Base-by-base conservation (phyloP, 768 basidiomycete genomes). In the Phallus indusiatus region DNA sequence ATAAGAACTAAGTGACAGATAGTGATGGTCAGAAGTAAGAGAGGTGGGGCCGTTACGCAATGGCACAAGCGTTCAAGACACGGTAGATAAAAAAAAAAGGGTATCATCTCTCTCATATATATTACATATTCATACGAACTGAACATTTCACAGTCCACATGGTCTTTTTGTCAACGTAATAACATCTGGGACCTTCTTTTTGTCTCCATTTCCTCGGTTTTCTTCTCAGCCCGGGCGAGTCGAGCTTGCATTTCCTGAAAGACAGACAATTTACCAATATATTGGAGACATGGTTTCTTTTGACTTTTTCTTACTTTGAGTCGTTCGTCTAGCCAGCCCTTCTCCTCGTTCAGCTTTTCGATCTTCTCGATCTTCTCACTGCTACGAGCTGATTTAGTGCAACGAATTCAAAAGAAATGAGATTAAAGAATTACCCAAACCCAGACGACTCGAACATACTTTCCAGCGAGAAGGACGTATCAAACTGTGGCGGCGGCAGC, bases 291-390 rank as follows among this genome's bases (percentile, higher is more conserved):
- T 42, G 12, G 12, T 42, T 14, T 14, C n/a, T n/a, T n/a, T n/a
- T n/a, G n/a, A 42, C 4, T 2, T 62, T 85, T 86, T 18, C 80
- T 77, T 84, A 90, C 85, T 67, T 77, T 82, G 66, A 91, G 78
- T 71, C 89, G 83, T 53, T 79, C 84, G 71, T 85, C 83, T 61
- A 91, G 74, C 70, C 83, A 86, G 69, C 87, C 85, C 69, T 90
- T 86, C 76, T 91, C 88, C 73, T 86, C 77, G 20, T 85, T 77
- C 36, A 91, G 75, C 67, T 89, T 90, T 68, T 86, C 75, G 63
- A 79, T 69, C 59, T 69, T 71, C 62, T 74, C 61, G 22, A n/a
- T 24, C 49, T 61, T 50, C 24, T 47, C 51, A 33, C n/a, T 37
- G 36, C 56, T 46, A 20, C 33, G 57, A 46, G 28, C 28, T 12